Evolutionary conservation across 371 early-diverging fungal species (phyloP), one percentile per base, ranked within the genome.

Genomic region (Actinomucor elegans): DNA sequence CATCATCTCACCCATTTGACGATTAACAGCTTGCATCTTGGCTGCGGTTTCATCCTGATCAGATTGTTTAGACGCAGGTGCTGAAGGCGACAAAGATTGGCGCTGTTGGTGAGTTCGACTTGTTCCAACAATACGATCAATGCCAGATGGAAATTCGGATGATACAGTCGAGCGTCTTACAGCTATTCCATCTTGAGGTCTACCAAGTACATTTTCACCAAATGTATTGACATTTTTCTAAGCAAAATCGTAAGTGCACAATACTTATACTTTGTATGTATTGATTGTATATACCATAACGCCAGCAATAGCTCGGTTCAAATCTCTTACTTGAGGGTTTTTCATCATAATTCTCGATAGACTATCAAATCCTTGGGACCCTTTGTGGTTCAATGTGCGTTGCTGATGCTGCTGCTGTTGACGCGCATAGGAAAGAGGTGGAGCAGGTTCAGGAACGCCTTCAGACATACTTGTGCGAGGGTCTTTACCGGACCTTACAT

Each of bases 291-390:
- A 28, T 20, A 44, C 79, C 69, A 80, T 78, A 15, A 82, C 83
- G 35, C 81, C 80, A 35, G 75, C 73, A 57, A 86, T 77, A 3
- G 86, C 83, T 42, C 75, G 75, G 55, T 86, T 86, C 9, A 86
- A 29, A 59, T 85, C 73, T 68, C 84, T 59, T 46, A 70, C 66
- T 52, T 78, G 78, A n/a, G 83, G 77, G 47, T 77, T 84, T 53
- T 83, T 83, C 60, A 83, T 86, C 47, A 84, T 79, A 18, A 77
- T 47, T 29, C 64, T 66, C 3, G 70, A 58, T 24, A 78, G 55
- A 11, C 61, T 53, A 21, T 53, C 48, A 23, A 47, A 47, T 6
- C 54, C 54, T 40, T 59, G 50, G 63, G 64, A 63, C 33, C 48
- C 37, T 35, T 64, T 57, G 28, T 66, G 73, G 2, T 51, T 45